These are phyloP conservation scores for Kwoniella bestiolae DNA, from an alignment of 768 basidiomycete species.

Conservation along the genomic window DNA sequence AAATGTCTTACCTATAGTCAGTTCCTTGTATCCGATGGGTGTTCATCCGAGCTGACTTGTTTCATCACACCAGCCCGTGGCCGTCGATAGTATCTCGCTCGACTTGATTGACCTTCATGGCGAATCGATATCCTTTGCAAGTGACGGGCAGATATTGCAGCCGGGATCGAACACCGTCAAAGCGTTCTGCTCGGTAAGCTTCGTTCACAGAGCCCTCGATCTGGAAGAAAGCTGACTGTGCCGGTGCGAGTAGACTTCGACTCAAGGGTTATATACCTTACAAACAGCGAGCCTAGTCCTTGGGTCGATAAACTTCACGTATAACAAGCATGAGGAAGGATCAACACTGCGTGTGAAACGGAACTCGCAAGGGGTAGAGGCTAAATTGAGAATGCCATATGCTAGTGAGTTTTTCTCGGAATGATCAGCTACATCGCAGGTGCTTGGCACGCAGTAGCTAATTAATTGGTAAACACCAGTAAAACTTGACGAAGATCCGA, in stretches of 20 bases:
- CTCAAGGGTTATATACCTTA: constrained; percentile 66
- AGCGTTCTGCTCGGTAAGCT: constrained; percentile 74
- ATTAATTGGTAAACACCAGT: constrained; percentile 34
- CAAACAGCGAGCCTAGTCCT: constrained; percentile 17
- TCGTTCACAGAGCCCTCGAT: background rate
- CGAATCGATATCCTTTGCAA: constrained; percentile 63
- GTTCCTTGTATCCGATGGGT: constrained; percentile 53
- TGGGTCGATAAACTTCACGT: constrained; percentile 27
- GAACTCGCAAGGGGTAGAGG: constrained; percentile 68
- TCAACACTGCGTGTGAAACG: constrained; percentile 67
- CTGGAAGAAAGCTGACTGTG: background rate
- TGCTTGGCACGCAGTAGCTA: no score
- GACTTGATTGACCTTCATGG: constrained; percentile 5
- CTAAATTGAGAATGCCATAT: constrained; percentile 61
- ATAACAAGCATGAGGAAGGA: constrained; percentile 17
- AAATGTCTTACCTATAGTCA: constrained; percentile 77
- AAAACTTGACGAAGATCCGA: constrained; percentile 42
- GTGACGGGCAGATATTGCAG: constrained; percentile 60
- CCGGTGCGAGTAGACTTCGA: constrained; percentile 64
- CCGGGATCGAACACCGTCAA: constrained; percentile 67
- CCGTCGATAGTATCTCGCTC: constrained; percentile 59
- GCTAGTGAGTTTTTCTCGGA: constrained; percentile 35
- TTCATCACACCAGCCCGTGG: constrained; percentile 62
- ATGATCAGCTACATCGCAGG: no score
- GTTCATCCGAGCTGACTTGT: background rate